These are phyloP conservation scores for Paragyromitra xinjiangensis DNA, from an alignment of 495 filamentous ascomycete genomes.

Conservation along the genomic window DNA sequence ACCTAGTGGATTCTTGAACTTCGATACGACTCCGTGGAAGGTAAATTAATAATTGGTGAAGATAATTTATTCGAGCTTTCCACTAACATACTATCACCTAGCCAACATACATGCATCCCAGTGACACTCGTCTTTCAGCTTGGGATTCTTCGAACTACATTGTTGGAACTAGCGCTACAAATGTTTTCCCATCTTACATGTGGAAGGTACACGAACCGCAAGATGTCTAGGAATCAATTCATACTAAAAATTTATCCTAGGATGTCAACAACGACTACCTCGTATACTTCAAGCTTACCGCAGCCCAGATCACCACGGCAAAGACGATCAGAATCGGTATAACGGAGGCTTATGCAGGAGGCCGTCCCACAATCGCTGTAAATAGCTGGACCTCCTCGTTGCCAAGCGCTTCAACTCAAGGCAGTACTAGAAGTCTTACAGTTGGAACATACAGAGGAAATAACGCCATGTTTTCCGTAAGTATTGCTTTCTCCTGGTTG, in stretches of 20 bases:
- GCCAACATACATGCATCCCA: constrained; percentile 57
- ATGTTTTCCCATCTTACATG: constrained; percentile 56
- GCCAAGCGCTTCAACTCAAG: constrained; percentile 56
- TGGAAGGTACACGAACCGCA: constrained; percentile 36
- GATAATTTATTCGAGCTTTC: not conserved
- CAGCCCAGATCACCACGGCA: constrained; percentile 53
- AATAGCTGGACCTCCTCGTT: constrained; percentile 53
- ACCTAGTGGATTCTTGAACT: constrained; percentile 58
- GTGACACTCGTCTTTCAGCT: constrained; percentile 56
- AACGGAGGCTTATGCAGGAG: constrained; percentile 55
- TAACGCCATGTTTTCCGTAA: constrained; percentile 33
- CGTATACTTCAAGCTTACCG: constrained; percentile 56
- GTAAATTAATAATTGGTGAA: not conserved
- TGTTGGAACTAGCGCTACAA: constrained; percentile 48
- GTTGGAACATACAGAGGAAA: constrained; percentile 41
- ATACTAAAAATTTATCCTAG: not conserved
- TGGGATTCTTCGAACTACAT: constrained; percentile 56
- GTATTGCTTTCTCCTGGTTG: not conserved
- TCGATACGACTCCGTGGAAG: constrained; percentile 54
- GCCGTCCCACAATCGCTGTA: constrained; percentile 55
- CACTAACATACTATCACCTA: constrained; percentile 3
- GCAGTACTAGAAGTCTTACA: constrained; percentile 37
- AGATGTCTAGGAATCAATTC: not conserved
- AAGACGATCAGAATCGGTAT: constrained; percentile 58
- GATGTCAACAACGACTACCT: constrained; percentile 57